Evolutionary conservation across 2,329 filamentous ascomycete genomes (phyloP), one percentile per base, ranked within the genome.

Genomic region (Phoma sp.): DNA sequence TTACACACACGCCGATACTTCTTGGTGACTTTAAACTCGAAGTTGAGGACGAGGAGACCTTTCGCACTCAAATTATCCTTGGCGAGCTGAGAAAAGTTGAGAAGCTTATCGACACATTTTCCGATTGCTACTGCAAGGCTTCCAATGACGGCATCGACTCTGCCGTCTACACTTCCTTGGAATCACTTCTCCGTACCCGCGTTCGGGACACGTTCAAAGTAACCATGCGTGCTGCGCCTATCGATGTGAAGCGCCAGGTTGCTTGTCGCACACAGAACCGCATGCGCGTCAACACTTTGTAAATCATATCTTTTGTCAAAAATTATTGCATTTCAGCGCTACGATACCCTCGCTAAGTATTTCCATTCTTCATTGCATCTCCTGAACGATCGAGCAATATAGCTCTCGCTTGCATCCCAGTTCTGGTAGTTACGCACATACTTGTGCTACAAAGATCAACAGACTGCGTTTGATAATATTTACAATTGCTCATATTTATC

Each of bases 31-130:
- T 66, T 52, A 59, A 55, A 24, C 55, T 65, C 11, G 61, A 68
- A 35, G 51, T 59, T 25, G 71, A 73, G 42, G 64, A 67, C 10
- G 71, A 73, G 33, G 60, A 69, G 29, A 66, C 66, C 1, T 64
- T 70, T 47, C 62, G 69, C 4, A 72, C 69, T 0, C 70, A 72
- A 39, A 62, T 70, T 4, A 62, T 74, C 5, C 64, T 74, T 7
- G 60, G 59, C 22, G 71, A 74, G 58, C 63, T 74, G 9, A 63
- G 67, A 49, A 72, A 67, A 39, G 66, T 74, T 1, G 72, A 74
- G 57, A 73, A 74, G 62, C 66, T 74, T 48, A 72, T 74, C 39
- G 69, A 74, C 55, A 69, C 66, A 59, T 74, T 74, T 57, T 67
- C 68, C 2, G 69, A 72, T 48, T 66, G 70, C 30, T 74, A 72